Evolutionary conservation across 148 eudicot species (phyloP), one percentile per base, ranked within the genome.

Genomic region (Hydrangea macrophylla): DNA sequence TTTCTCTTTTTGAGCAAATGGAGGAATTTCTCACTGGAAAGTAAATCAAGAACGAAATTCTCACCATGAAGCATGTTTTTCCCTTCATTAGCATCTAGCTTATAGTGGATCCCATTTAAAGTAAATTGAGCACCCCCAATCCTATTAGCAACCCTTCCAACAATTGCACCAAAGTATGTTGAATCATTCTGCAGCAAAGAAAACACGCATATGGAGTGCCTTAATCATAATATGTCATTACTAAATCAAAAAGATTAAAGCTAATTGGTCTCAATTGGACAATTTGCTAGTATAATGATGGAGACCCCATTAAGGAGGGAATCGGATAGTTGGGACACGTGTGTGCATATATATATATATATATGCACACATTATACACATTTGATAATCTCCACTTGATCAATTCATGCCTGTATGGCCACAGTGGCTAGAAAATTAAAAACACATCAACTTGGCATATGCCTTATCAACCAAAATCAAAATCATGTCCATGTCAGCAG

Each of bases 81-180:
- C 22, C 79, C 76, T 53, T 86, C 88, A 62, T 90, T 90, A 27
- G 94, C 70, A 31, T 63, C 65, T 27, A 90, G 84, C 70, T 90
- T 86, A 56, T 90, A 90, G 9, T 15, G 71, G 26, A 54, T 82
- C 15, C 91, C 94, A 13, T 90, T 72, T 42, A 88, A 72, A 17
- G 87, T 76, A 55, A 77, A 90, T 26, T 88, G 65, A 32, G 97
- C 97, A 55, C 83, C 86, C 33, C 69, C 91, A 22, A 90, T 90
- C 73, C 93, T 77, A 73, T 90, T 90, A 39, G 97, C 97, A 40
- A 90, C 91, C n/a, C 97, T 85, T 54, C 97, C 97, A 55, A 88
- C 91, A 25, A 84, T 60, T 18, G 89, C 86, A 32, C 97, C 97
- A 60, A 90, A 86, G 74, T 82, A 65, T 6, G 81, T 51, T 0